Evolutionary conservation across 106 monocot species (phyloP).

Genomic region (Ottelia alismoides): DNA sequence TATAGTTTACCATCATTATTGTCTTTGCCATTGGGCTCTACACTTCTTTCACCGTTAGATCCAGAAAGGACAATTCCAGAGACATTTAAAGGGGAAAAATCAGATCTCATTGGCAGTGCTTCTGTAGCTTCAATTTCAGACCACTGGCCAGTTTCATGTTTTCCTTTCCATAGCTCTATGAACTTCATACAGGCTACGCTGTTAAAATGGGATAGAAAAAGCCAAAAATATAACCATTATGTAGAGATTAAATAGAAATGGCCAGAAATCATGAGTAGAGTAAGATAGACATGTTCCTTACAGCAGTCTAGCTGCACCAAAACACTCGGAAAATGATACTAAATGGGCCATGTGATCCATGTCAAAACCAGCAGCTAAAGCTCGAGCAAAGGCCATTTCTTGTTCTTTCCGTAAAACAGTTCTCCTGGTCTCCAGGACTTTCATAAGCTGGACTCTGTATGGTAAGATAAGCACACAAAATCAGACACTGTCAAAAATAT

Average conservation of each 20-base stretch:
- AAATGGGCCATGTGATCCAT: conserved; percentile 53
- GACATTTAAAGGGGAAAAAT: conserved; percentile 48
- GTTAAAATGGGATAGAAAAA: background rate
- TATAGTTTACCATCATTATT: too few relatives aligned
- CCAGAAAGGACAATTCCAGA: conserved; percentile 47
- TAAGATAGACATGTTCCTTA: conserved; percentile 25
- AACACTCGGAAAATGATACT: conserved; percentile 70
- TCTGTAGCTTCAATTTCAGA: conserved; percentile 85
- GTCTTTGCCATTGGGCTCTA: too few relatives aligned
- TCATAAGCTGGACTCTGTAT: conserved; percentile 69
- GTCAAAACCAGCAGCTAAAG: conserved; percentile 81
- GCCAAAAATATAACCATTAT: background rate
- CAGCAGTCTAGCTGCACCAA: conserved; percentile 75
- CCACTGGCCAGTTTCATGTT: conserved; percentile 96
- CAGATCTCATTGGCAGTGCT: conserved; percentile 51
- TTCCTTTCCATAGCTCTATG: conserved; percentile 75
- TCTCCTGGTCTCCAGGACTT: conserved; percentile 72
- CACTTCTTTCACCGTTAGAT: conserved; percentile 14
- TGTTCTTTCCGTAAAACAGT: conserved; percentile 79
- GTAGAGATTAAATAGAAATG: background rate
- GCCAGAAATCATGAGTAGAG: background rate
- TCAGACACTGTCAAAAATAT: too few relatives aligned
- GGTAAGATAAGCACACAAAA: too few relatives aligned
- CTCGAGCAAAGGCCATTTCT: conserved; percentile 92
- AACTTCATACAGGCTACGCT: conserved; percentile 66